Percentiles rank a stretch among this genome's conserved stretches.
Conservation (phyloP, 1,284 basidiomycete species). For the Violaceomyces palustris region DNA sequence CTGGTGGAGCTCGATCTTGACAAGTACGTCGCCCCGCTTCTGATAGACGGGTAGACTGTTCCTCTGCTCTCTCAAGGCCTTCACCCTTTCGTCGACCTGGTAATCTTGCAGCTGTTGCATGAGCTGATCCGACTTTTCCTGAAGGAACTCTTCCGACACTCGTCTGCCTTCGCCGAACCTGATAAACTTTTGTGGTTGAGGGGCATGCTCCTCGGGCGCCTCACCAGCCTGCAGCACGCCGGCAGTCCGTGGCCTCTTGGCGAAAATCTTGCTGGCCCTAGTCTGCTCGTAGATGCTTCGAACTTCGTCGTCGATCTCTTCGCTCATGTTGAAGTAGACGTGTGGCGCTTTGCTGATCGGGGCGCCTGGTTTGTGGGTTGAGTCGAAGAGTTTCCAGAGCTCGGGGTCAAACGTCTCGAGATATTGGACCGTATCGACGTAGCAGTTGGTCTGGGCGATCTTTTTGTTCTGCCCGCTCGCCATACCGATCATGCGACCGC, state of each 20-base stretch:
- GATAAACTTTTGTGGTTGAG: constrained; percentile 12
- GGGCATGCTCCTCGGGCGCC: constrained; percentile 20
- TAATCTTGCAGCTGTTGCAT: constrained; percentile 62
- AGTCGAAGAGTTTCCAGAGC: constrained; percentile 70
- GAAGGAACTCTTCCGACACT: constrained; percentile 43
- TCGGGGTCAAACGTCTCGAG: constrained; percentile 74
- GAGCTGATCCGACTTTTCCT: constrained; percentile 64
- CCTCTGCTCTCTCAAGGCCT: constrained; percentile 67
- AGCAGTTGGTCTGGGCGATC: constrained; percentile 67
- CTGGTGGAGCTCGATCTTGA: constrained; percentile 71
- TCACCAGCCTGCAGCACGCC: constrained; percentile 21
- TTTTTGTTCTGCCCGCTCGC: constrained; percentile 72
- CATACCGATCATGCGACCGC: constrained; percentile 72
- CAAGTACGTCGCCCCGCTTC: constrained; percentile 46
- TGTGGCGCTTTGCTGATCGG: constrained; percentile 63
- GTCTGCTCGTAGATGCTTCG: constrained; percentile 66
- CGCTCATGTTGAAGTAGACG: constrained; percentile 68
- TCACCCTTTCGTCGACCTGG: constrained; percentile 62
- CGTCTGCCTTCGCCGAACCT: constrained; percentile 20
- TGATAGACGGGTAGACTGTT: constrained; percentile 65
- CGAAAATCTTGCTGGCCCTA: constrained; percentile 53
- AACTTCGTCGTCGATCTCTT: constrained; percentile 68
- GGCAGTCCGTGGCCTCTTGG: constrained; percentile 41
- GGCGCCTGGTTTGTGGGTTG: constrained; percentile 45
- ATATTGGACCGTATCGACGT: constrained; percentile 81